These are phyloP conservation scores for Mitragyna speciosa DNA, from an alignment of 257 asterid genomes.

Conservation along the genomic window DNA sequence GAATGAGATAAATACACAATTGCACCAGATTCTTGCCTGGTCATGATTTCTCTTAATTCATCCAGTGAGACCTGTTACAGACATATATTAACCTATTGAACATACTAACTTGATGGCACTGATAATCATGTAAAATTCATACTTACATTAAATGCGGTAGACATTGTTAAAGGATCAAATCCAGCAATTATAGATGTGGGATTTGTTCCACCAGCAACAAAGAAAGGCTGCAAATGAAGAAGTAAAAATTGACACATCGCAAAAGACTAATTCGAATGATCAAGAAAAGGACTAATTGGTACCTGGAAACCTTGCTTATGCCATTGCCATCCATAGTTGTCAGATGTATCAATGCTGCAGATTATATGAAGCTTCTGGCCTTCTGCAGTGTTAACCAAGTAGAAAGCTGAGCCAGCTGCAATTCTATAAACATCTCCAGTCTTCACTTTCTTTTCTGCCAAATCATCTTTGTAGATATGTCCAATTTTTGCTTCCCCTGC, in stretches of 20 bases:
- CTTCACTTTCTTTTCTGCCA: constrained; percentile 57
- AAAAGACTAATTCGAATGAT: not conserved
- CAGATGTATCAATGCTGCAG: constrained; percentile 66
- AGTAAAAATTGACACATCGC: not conserved
- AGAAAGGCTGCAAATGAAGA: constrained; percentile 58
- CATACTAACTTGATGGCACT: too few relatives aligned
- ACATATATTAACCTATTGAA: not conserved
- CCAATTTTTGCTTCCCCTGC: constrained; percentile 87
- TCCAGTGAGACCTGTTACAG: constrained; percentile 50
- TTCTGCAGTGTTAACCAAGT: constrained; percentile 53
- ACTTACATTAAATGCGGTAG: constrained; percentile 78
- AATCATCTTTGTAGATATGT: constrained; percentile 64
- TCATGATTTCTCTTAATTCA: constrained; percentile 44
- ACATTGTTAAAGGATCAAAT: constrained; percentile 59
- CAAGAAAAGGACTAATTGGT: not conserved
- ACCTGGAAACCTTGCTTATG: constrained; percentile 56
- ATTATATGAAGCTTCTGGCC: constrained; percentile 69
- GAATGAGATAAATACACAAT: constrained; percentile 47
- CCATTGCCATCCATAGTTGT: constrained; percentile 47
- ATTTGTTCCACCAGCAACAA: constrained; percentile 71
- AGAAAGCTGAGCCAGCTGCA: constrained; percentile 79
- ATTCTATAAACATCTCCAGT: constrained; percentile 74
- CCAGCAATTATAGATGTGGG: constrained; percentile 80
- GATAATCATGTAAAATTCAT: not conserved
- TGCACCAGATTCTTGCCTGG: constrained; percentile 51